Evolutionary conservation across 768 basidiomycete species (phyloP).

Genomic region (Boletus pseudo-olivaceus): DNA sequence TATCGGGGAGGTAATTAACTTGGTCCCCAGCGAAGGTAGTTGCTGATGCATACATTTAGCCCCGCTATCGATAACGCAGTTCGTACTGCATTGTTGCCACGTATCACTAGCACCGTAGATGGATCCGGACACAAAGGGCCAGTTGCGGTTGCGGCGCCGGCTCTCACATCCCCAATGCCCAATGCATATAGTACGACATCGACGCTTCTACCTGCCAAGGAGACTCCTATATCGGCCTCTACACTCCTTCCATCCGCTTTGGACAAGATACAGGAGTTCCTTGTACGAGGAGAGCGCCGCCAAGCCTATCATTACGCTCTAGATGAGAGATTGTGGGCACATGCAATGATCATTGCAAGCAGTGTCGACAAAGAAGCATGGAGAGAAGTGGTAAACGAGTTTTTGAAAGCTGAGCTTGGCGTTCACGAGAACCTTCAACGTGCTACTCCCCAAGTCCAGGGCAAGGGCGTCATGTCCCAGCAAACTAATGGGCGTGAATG

Average conservation of each 20-base stretch:
- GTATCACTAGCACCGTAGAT: constrained; percentile 33
- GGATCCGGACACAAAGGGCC: constrained; percentile 22
- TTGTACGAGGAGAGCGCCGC: constrained; percentile 80
- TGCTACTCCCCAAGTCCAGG: constrained; percentile 12
- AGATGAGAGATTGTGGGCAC: constrained; percentile 89
- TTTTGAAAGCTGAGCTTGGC: constrained; percentile 73
- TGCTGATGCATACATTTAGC: constrained; percentile 34
- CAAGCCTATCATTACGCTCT: constrained; percentile 87
- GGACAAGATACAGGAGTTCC: constrained; percentile 72
- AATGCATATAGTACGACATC: constrained; percentile 17
- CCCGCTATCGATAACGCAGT: constrained; percentile 71
- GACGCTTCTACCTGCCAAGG: constrained; percentile 34
- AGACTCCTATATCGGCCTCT: constrained; percentile 54
- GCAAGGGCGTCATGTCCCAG: constrained; percentile 19
- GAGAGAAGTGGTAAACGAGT: constrained; percentile 87
- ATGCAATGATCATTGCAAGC: constrained; percentile 92
- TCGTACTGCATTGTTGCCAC: constrained; percentile 67
- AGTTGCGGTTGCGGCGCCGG: constrained; percentile 22
- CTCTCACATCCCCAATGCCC: constrained; percentile 29
- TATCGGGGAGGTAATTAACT: constrained; percentile 70
- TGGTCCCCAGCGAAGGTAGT: background rate
- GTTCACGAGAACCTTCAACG: constrained; percentile 29
- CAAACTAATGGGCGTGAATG: constrained; percentile 59
- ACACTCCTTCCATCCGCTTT: constrained; percentile 60
- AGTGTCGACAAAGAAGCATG: constrained; percentile 91